These are phyloP conservation scores for Zymoseptoria brevis DNA, from an alignment of 2,329 filamentous ascomycete genomes.

Conservation along the genomic window DNA sequence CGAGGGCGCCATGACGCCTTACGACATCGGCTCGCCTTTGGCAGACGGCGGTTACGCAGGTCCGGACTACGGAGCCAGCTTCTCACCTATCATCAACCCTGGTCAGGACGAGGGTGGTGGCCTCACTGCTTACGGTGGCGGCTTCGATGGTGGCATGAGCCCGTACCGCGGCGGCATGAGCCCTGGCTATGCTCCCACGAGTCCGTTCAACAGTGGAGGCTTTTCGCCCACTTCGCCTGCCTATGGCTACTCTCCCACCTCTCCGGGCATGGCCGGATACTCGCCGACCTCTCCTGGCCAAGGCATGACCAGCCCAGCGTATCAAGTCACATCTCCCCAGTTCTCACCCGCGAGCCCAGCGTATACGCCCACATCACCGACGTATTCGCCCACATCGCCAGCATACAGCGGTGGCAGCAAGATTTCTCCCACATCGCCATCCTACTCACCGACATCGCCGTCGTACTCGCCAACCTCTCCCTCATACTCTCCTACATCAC, in stretches of 20 bases:
- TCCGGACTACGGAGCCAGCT: constrained; percentile 51
- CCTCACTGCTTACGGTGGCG: constrained; percentile 58
- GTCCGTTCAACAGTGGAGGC: constrained; percentile 29
- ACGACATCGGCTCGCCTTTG: constrained; percentile 64
- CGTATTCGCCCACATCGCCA: constrained; percentile 30
- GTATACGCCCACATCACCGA: constrained; percentile 23
- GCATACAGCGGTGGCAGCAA: constrained; percentile 24
- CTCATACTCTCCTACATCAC: constrained; percentile 60
- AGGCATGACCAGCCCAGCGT: constrained; percentile 48
- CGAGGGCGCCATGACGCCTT: constrained; percentile 81
- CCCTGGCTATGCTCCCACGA: constrained; percentile 34
- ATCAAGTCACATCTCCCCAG: constrained; percentile 42
- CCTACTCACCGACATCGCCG: constrained; percentile 71
- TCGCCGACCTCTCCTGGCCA: constrained; percentile 41
- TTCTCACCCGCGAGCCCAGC: constrained; percentile 49
- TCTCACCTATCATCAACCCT: constrained; percentile 65
- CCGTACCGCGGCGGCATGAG: constrained; percentile 54
- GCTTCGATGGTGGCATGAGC: constrained; percentile 53
- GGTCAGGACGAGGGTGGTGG: constrained; percentile 50
- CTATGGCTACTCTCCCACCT: constrained; percentile 28
- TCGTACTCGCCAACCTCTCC: constrained; percentile 55
- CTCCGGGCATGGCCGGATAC: constrained; percentile 20
- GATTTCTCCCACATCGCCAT: constrained; percentile 45
- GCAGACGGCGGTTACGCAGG: constrained; percentile 55
- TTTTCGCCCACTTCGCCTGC: constrained; percentile 71